Evolutionary conservation across 257 asterid species (phyloP), one percentile per base, ranked within the genome.

Genomic region (Apocynum venetum): DNA sequence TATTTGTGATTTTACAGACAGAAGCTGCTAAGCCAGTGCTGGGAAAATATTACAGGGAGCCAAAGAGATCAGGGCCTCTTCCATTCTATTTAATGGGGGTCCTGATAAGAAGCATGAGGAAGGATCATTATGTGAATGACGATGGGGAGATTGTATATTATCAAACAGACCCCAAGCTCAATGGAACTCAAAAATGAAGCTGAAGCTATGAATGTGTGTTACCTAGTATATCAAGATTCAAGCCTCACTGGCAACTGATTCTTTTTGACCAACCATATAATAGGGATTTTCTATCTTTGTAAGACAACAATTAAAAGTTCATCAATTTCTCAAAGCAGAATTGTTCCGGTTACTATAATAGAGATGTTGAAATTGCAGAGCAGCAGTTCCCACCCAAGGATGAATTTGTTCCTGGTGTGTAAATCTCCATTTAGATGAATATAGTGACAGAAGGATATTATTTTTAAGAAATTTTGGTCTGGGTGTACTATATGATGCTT

Each of bases 21-120:
- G 88, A 87, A 80, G 97, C 92, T 61, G 97, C 93, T 31, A 91
- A 86, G 76, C 91, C 92, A 17, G 94, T 92, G 11, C 81, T 94
- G 1, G 98, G 98, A 43, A 87, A 89, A 68, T 94, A 94, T 76
- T 94, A 92, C 43, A 85, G 82, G 75, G 96, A 91, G 88, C 98
- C 97, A 10, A 63, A 88, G 80, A 92, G 80, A 82, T 94, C 97
- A 19, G 88, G 90, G 55, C 97, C 96, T 25, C 78, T 92, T 63
- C 97, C 98, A 10, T 74, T 89, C 51, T 75, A 91, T 82, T 84
- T 93, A 80, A 8, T 93, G 79, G 92, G 94, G 76, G 88, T 85
- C 47, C 92, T 93, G 55, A 6, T 80, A 4, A 83, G 74, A 77
- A 91, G 98, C 91, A 80, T 93, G 90, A 86, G 71, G 69, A 83